phyloP scores from a whole-genome alignment of 345 rosid genomes.

The Anacardium occidentale region DNA sequence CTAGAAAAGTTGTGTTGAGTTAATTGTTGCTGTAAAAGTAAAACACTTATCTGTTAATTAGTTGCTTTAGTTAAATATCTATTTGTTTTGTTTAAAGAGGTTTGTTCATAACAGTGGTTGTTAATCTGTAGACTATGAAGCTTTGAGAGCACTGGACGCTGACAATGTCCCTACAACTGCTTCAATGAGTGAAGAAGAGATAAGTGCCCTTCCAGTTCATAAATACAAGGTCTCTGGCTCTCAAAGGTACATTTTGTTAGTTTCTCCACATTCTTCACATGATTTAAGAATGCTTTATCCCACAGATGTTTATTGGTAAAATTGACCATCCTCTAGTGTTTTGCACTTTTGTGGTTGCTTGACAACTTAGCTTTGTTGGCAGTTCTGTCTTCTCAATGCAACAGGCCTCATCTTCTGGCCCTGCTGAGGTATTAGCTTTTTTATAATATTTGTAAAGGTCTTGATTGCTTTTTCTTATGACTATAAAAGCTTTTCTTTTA shows the following conservation, averaged over 20 bases:
- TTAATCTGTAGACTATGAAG: conserved; percentile 69
- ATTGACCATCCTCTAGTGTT: neutral
- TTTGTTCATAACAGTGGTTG: conserved; percentile 4
- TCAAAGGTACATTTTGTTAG: conserved; percentile 35
- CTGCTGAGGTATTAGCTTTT: conserved; percentile 49
- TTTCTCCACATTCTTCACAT: neutral
- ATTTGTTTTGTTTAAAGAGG: neutral
- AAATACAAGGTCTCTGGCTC: conserved; percentile 63
- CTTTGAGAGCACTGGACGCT: conserved; percentile 88
- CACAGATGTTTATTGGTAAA: neutral
- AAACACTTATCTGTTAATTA: neutral
- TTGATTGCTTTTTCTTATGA: conserved; percentile 1
- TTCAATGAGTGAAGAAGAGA: conserved; percentile 97
- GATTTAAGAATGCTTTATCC: neutral
- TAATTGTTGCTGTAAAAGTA: neutral
- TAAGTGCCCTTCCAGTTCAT: conserved; percentile 85
- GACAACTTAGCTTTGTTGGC: conserved; percentile 29
- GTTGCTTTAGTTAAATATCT: neutral
- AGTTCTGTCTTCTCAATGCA: conserved; percentile 47
- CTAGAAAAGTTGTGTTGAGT: neutral
- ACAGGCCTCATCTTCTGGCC: conserved; percentile 55
- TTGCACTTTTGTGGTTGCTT: neutral
- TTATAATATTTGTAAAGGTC: neutral
- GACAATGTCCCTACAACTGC: conserved; percentile 53
- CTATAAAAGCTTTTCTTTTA: neutral